These are phyloP conservation scores for Fusarium pilosicola DNA, from an alignment of 2,329 filamentous ascomycete genomes.

Conservation along the genomic window DNA sequence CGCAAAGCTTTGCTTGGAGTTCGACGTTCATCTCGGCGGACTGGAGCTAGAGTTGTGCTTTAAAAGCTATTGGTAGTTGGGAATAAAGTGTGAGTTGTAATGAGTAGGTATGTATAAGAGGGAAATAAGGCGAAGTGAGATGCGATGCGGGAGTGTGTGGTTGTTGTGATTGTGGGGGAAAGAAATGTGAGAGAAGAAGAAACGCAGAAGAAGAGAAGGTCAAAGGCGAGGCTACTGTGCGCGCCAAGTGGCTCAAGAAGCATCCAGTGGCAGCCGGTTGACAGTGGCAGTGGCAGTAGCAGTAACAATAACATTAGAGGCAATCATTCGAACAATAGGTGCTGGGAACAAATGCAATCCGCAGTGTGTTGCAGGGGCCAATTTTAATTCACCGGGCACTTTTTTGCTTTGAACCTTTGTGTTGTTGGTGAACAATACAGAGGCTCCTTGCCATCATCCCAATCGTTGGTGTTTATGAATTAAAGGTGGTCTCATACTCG, in stretches of 20 bases:
- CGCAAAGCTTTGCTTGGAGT: neutral
- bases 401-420: neutral
- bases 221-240: neutral
- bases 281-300: neutral
- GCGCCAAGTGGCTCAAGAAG: neutral
- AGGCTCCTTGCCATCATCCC: neutral
- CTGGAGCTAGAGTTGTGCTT: neutral
- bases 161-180: neutral
- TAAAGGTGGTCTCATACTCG: neutral
- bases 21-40: neutral
- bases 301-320: neutral
- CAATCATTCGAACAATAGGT: neutral
- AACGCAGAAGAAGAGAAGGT: neutral
- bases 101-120: no score
- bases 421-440: neutral
- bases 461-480: neutral
- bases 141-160: neutral
- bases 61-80: neutral
- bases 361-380: neutral
- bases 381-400: neutral
- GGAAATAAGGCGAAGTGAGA: neutral
- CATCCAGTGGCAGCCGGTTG: conserved; percentile 1
- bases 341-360: neutral
- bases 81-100: neutral
- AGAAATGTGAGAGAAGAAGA: neutral